Evolutionary conservation across 2,329 filamentous ascomycete genomes (phyloP).

Genomic region (Clonostachys rosea): DNA sequence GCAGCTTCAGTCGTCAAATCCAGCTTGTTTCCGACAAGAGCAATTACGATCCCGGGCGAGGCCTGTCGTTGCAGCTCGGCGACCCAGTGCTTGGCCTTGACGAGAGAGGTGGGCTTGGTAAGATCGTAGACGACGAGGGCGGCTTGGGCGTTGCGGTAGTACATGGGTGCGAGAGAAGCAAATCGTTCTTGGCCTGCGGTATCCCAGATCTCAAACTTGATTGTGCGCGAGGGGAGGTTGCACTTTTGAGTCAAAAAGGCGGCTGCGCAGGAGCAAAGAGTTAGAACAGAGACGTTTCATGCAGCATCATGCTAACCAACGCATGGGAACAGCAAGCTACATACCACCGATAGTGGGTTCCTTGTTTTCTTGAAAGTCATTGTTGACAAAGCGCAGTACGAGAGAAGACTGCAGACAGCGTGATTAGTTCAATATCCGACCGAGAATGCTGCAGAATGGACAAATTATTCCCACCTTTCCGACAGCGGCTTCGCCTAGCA

Average conservation of each 20-base stretch:
- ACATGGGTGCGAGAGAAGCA: conserved; percentile 95
- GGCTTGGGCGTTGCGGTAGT: conserved; percentile 97
- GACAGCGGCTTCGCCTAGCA: conserved; percentile 94
- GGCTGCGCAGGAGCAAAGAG: conserved; percentile 44
- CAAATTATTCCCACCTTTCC: conserved; percentile 70
- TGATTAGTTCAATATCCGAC: background rate
- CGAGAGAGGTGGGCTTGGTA: conserved; percentile 90
- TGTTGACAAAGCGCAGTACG: conserved; percentile 97
- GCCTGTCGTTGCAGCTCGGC: conserved; percentile 96
- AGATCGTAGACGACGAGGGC: conserved; percentile 98
- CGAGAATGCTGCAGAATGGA: background rate
- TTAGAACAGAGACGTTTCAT: conserved; percentile 1
- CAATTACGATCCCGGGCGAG: conserved; percentile 93
- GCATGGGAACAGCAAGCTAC: conserved; percentile 15
- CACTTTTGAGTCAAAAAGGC: conserved; percentile 99
- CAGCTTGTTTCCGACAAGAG: conserved; percentile 93
- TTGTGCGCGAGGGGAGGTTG: conserved; percentile 86
- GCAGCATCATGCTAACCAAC: background rate
- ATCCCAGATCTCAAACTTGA: conserved; percentile 97
- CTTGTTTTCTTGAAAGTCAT: conserved; percentile 99
- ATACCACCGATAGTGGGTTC: conserved; percentile 97
- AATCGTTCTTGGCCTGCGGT: conserved; percentile 97
- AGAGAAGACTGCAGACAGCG: conserved; percentile 72
- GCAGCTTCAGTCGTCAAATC: conserved; percentile 69
- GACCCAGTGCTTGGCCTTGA: conserved; percentile 98